phyloP scores from a whole-genome alignment of 176 grass and related monocot genomes.

The Olyra latifolia region DNA sequence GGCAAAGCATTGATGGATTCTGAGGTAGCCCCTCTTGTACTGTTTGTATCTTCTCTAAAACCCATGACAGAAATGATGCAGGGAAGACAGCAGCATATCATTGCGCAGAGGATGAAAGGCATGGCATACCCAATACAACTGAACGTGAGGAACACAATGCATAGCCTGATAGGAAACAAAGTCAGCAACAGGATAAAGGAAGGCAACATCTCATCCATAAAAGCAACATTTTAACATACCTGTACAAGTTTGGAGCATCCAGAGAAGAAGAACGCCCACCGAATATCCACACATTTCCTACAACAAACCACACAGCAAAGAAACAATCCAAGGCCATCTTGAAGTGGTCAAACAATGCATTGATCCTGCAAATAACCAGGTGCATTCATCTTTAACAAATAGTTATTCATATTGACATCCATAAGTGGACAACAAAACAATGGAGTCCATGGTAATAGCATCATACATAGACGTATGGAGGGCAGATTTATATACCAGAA shows the following conservation, averaged over 20 bases:
- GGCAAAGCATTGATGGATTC: constrained; percentile 84
- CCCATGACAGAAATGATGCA: constrained; percentile 93
- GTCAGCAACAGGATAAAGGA: constrained; percentile 12
- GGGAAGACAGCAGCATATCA: constrained; percentile 92
- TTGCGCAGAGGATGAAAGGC: constrained; percentile 91
- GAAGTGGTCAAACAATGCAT: constrained; percentile 93
- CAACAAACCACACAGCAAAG: constrained; percentile 97
- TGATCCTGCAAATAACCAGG: constrained; percentile 60
- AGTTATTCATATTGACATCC: constrained; percentile 14
- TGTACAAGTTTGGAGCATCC: constrained; percentile 93
- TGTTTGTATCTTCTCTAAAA: constrained; percentile 78
- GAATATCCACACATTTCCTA: constrained; percentile 97
- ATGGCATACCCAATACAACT: constrained; percentile 97
- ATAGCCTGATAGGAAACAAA: constrained; percentile 63
- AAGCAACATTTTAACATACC: constrained; percentile 35
- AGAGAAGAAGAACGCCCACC: constrained; percentile 63
- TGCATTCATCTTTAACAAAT: constrained; percentile 13
- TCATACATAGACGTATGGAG: neutral
- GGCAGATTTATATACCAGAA: neutral
- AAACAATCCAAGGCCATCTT: constrained; percentile 99
- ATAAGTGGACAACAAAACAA: constrained; percentile 10
- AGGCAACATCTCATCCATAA: neutral
- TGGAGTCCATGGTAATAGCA: neutral
- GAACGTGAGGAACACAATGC: constrained; percentile 91
- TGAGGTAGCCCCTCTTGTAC: constrained; percentile 78